A percentile compares a stretch with the other conserved stretches of the same genome.
These are phyloP conservation scores for Talaromyces nanjingensis DNA, from an alignment of 495 filamentous ascomycete genomes.

Conservation along the genomic window DNA sequence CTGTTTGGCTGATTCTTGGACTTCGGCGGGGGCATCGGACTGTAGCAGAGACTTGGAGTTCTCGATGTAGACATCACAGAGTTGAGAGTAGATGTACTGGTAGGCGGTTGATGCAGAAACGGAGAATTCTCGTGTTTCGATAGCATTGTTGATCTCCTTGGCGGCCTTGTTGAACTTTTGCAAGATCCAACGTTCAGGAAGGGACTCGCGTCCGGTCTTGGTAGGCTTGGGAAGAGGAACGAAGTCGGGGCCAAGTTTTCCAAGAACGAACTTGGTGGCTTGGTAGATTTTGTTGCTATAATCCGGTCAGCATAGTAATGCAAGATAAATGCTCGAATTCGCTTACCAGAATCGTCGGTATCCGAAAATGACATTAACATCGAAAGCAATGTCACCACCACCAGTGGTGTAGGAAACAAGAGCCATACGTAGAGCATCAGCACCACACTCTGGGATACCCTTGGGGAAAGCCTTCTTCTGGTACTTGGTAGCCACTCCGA, in stretches of 20 bases:
- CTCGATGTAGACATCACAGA: slow-evolving; percentile 67
- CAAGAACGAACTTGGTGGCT: slow-evolving; percentile 79
- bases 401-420: slow-evolving; percentile 82
- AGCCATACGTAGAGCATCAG: slow-evolving; percentile 77
- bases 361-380: slow-evolving; percentile 74
- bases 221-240: slow-evolving; percentile 47
- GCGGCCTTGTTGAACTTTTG: slow-evolving; percentile 68
- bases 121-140: slow-evolving; percentile 68
- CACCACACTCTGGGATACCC: slow-evolving; percentile 82
- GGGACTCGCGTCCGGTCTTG: slow-evolving; percentile 59
- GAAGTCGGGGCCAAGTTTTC: slow-evolving; percentile 67
- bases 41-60: slow-evolving; percentile 71
- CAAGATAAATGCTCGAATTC: neutral
- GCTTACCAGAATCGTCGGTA: slow-evolving; percentile 66
- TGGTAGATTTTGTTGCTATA: slow-evolving; percentile 83
- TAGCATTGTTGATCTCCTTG: slow-evolving; percentile 64
- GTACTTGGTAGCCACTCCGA: slow-evolving; percentile 65
- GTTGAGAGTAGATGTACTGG: slow-evolving; percentile 60
- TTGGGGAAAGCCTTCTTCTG: slow-evolving; percentile 72
- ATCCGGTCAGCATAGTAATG: neutral
- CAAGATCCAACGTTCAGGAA: slow-evolving; percentile 80
- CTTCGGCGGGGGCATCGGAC: slow-evolving; percentile 47
- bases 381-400: slow-evolving; percentile 73
- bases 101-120: slow-evolving; percentile 55
- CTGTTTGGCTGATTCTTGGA: slow-evolving; percentile 53